Percentiles rank a stretch among this genome's conserved stretches.
phyloP scores from a whole-genome alignment of 768 basidiomycete genomes.

The Dendrothele bispora region DNA sequence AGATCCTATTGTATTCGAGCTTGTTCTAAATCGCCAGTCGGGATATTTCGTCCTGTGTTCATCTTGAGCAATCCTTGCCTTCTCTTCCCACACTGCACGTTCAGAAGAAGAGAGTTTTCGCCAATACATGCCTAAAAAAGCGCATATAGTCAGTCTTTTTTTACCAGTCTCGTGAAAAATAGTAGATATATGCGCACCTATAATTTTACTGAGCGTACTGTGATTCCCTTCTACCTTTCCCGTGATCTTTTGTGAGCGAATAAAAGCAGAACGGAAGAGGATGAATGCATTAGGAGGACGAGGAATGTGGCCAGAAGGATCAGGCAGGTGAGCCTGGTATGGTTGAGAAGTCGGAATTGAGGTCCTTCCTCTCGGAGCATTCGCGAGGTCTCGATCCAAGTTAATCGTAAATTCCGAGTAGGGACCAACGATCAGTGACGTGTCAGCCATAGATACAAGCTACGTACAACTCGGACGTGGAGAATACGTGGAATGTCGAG shows the following conservation, averaged over 20 bases:
- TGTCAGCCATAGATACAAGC: no score
- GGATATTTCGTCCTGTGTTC: conserved; percentile 77
- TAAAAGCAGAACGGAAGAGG: conserved; percentile 54
- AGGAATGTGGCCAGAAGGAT: conserved; percentile 41
- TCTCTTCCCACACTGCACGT: conserved; percentile 74
- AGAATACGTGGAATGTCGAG: no score
- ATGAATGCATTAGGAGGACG: conserved; percentile 60
- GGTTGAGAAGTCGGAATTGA: no score
- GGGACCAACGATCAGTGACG: no score
- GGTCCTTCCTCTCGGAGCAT: no score
- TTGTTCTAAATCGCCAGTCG: conserved; percentile 84
- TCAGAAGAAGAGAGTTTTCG: conserved; percentile 67
- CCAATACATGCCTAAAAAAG: conserved; percentile 65
- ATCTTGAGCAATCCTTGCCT: conserved; percentile 66
- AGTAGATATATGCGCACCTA: conserved; percentile 19
- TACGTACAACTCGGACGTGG: no score
- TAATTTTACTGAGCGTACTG: conserved; percentile 24
- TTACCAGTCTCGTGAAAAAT: not conserved
- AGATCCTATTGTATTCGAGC: no score
- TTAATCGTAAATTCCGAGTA: no score
- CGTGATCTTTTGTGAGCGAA: conserved; percentile 30
- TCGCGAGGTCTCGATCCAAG: no score
- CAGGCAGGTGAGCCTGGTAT: not conserved
- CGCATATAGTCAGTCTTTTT: conserved; percentile 3
- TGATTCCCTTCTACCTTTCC: conserved; percentile 6